Evolutionary conservation across 371 early-diverging fungal species (phyloP).

Genomic region (Chytridium lagenaria): DNA sequence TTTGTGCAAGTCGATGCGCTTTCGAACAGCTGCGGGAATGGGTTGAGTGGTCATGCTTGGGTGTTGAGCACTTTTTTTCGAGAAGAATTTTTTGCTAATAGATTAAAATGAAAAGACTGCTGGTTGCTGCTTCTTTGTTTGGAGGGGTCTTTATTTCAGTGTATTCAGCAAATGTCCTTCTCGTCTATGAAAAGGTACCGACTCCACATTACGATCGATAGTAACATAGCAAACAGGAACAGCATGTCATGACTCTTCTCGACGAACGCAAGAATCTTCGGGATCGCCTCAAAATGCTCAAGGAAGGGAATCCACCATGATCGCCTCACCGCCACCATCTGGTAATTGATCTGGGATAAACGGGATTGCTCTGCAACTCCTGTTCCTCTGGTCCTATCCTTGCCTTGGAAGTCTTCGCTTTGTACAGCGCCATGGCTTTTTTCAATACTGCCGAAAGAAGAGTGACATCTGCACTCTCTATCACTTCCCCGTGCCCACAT

Average conservation of each 20-base stretch:
- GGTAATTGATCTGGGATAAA: neutral
- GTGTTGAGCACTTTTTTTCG: neutral
- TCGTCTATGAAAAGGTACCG: constrained; percentile 15
- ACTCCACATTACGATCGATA: neutral
- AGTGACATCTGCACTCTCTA: neutral
- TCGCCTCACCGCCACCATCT: neutral
- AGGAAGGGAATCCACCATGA: neutral
- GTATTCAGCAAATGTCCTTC: neutral
- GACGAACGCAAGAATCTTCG: neutral
- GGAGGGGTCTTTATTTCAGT: constrained; percentile 1
- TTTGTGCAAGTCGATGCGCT: neutral
- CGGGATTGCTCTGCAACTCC: neutral
- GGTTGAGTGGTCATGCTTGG: neutral
- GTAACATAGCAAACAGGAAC: neutral
- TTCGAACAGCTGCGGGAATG: neutral
- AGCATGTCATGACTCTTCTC: neutral
- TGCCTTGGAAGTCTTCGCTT: neutral
- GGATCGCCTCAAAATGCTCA: neutral
- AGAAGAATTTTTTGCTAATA: neutral
- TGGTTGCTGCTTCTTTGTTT: neutral
- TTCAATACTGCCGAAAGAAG: neutral
- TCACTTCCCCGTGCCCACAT: neutral
- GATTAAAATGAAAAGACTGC: neutral
- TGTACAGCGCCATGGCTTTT: neutral
- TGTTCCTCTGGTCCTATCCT: neutral